These are phyloP conservation scores for Casuarina equisetifolia DNA, from an alignment of 306 rosid species.

Conservation along the genomic window DNA sequence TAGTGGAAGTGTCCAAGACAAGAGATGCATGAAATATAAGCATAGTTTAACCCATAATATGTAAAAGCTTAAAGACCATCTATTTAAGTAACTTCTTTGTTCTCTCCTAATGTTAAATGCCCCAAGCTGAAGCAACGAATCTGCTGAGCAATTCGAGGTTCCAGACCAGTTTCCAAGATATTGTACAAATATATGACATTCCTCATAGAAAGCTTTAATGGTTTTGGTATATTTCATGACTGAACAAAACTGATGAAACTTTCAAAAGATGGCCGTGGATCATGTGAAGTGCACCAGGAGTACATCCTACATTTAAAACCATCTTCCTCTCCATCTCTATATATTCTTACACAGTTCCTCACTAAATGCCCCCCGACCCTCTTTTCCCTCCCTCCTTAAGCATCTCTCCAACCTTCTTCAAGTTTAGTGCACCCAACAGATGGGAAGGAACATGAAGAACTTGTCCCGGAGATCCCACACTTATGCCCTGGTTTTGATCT, in stretches of 20 bases:
- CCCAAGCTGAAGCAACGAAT: background rate
- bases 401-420: slow-evolving; percentile 1
- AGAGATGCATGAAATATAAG: too few relatives aligned
- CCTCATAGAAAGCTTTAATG: slow-evolving; percentile 31
- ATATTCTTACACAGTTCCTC: slow-evolving; percentile 2
- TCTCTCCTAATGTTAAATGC: slow-evolving; percentile 13
- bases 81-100: background rate
- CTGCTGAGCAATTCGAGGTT: slow-evolving; percentile 20
- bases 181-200: slow-evolving; percentile 3
- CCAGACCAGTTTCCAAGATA: slow-evolving; percentile 5
- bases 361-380: slow-evolving; percentile 20
- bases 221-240: slow-evolving; percentile 27
- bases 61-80: too few relatives aligned
- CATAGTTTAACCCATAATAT: too few relatives aligned
- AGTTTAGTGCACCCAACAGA: slow-evolving; percentile 7
- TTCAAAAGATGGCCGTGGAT: slow-evolving; percentile 62
- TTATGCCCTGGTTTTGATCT: slow-evolving; percentile 37
- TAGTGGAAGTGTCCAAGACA: too few relatives aligned
- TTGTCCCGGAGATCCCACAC: slow-evolving; percentile 36
- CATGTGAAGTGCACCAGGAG: slow-evolving; percentile 74
- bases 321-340: slow-evolving; percentile 16
- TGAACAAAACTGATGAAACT: slow-evolving; percentile 60
- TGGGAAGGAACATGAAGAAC: slow-evolving; percentile 42
- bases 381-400: slow-evolving; percentile 2
- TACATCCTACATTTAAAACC: slow-evolving; percentile 57